Conservation (phyloP, 192 early-diverging fungal species). For the Obelidium mucronatum region DNA sequence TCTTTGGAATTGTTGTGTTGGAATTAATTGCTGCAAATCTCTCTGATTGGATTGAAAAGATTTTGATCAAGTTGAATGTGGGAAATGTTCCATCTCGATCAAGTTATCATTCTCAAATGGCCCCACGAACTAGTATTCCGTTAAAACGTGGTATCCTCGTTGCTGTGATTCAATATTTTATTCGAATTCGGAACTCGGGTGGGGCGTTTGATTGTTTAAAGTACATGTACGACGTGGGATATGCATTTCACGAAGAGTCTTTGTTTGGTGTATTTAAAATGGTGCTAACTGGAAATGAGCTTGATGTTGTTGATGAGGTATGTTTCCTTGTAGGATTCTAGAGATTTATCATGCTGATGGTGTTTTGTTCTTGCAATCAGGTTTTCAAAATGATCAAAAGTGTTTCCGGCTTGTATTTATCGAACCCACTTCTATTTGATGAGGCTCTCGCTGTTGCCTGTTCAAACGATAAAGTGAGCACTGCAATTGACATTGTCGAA, state of each 20-base stretch:
- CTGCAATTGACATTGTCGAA: constrained; percentile 34
- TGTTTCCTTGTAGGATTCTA: neutral
- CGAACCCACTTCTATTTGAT: constrained; percentile 24
- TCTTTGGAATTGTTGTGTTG: constrained; percentile 16
- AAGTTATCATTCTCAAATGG: neutral
- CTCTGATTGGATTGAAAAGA: neutral
- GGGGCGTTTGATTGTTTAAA: constrained; percentile 17
- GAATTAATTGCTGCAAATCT: constrained; percentile 21
- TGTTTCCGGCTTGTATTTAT: neutral
- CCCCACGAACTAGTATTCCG: constrained; percentile 1
- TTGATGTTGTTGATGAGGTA: constrained; percentile 18
- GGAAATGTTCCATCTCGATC: constrained; percentile 18
- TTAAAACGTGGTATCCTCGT: constrained; percentile 4
- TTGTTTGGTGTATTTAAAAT: constrained; percentile 20
- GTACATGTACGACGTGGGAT: constrained; percentile 26
- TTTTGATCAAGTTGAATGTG: constrained; percentile 9
- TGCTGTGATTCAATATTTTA: neutral
- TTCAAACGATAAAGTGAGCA: neutral
- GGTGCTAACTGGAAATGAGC: constrained; percentile 9
- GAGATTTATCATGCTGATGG: no score
- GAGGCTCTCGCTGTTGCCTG: neutral
- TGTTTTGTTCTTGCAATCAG: constrained; percentile 3
- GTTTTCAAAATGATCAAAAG: constrained; percentile 35
- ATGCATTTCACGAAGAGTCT: constrained; percentile 23
- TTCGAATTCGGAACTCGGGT: neutral